Evolutionary conservation across 352 stramenopile species (phyloP).

Genomic region (Phytophthora sojae): DNA sequence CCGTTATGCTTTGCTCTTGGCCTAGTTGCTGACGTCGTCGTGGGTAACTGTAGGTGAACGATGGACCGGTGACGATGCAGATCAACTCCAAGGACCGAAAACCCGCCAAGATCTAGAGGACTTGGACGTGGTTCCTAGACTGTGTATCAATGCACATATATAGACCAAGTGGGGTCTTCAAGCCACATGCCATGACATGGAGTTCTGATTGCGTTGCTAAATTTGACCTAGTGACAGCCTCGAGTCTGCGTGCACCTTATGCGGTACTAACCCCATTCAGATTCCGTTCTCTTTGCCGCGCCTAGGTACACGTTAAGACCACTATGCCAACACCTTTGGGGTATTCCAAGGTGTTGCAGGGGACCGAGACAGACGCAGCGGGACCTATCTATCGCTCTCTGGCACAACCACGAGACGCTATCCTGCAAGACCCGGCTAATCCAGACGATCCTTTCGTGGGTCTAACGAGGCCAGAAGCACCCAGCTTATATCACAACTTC

Average conservation of each 20-base stretch:
- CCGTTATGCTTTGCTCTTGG: not conserved
- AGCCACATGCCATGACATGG: not conserved
- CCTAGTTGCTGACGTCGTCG: constrained; percentile 11
- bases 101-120: constrained; percentile 48
- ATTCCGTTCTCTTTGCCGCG: constrained; percentile 5
- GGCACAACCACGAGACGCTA: constrained; percentile 27
- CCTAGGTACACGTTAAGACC: not conserved
- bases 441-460: constrained; percentile 49
- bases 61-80: constrained; percentile 84
- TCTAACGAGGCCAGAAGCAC: constrained; percentile 43
- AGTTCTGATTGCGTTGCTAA: constrained; percentile 16
- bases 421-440: constrained; percentile 42
- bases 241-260: not conserved
- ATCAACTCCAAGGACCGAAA: constrained; percentile 87
- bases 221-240: constrained; percentile 13
- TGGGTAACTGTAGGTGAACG: constrained; percentile 64
- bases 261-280: constrained; percentile 2
- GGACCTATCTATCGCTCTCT: constrained; percentile 57
- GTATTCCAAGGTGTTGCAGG: constrained; percentile 54
- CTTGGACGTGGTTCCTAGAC: constrained; percentile 3
- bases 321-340: constrained; percentile 47
- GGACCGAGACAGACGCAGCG: constrained; percentile 51
- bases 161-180: constrained; percentile 11
- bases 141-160: constrained; percentile 18
- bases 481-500: constrained; percentile 66